Conservation (phyloP, 2,329 filamentous ascomycete genomes). For the Claviceps arundinis region DNA sequence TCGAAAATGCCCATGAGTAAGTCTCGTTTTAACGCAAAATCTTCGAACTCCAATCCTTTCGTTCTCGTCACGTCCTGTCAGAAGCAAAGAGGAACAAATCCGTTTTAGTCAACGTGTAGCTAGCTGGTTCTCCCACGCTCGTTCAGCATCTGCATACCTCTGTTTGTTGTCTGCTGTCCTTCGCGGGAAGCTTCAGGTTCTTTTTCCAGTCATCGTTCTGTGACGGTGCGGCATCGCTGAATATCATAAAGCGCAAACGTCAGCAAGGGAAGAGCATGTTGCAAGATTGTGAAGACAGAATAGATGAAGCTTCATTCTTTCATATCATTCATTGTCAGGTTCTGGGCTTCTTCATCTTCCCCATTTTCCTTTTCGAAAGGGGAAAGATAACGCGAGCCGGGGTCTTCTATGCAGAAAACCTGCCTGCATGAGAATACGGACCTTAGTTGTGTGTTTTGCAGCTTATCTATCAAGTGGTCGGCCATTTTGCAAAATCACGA, state of each 20-base stretch:
- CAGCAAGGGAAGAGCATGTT: not conserved
- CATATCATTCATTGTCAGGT: not conserved
- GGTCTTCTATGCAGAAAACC: not conserved
- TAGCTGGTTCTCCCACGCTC: not conserved
- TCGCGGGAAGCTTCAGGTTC: conserved; percentile 55
- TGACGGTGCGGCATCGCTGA: conserved; percentile 34
- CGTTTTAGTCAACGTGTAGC: conserved; percentile 7
- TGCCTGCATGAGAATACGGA: conserved; percentile 13
- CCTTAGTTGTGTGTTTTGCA: conserved; percentile 29
- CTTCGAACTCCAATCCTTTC: conserved; percentile 94
- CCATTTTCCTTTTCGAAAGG: not conserved
- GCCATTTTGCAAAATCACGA: conserved; percentile 23
- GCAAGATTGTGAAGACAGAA: not conserved
- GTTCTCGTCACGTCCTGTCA: conserved; percentile 89
- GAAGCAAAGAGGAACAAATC: conserved; percentile 4
- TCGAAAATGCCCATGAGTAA: conserved; percentile 99
- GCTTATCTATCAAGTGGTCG: conserved; percentile 32
- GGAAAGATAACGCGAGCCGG: not conserved
- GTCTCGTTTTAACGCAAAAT: conserved; percentile 89
- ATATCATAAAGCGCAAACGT: not conserved
- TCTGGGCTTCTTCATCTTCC: not conserved
- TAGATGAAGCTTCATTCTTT: not conserved
- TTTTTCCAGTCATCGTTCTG: conserved; percentile 57
- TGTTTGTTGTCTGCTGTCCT: conserved; percentile 68
- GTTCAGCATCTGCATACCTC: conserved; percentile 38